Base-by-base conservation (phyloP, 1,284 basidiomycete genomes). In the Cutaneotrichosporon dermatis region DNA sequence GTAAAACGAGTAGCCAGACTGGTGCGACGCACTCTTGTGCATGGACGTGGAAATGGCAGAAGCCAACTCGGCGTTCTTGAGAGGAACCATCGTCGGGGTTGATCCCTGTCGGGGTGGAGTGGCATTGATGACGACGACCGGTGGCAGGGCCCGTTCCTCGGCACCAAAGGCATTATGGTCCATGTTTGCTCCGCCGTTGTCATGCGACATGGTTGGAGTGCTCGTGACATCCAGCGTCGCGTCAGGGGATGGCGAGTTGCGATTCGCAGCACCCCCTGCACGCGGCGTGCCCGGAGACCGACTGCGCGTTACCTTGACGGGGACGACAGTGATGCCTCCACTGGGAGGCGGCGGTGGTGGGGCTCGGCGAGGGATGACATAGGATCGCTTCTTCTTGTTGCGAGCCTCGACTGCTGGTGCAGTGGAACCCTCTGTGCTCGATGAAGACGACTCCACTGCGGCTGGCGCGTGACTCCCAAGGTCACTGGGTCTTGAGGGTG, bases 1-100 rank as follows among this genome's bases (percentile, higher is more conserved):
- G 59, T 74, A 76, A 41, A 74, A 67, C 13, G 67, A 70, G 57
- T 71, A 74, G 9, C 69, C 68, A 16, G 63, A 62, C 41, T 40
- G 40, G 34, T 36, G 35, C 40, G 48, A 51, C 33, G 50, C 40
- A 9, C 15, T 44, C 41, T 54, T 52, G 39, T 39, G 49, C 37
- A 44, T 36, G 6, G 34, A 52, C 4, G 4, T 12, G 7, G 50
- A 35, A 13, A 52, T 54, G 16, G 58, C 25, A 25, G 25, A 25
- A 25, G 25, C 25, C 25, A 25, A 25, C 25, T 25, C 25, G 25
- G 25, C 63, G 50, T 60, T 55, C 55, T 68, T 71, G 59, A 69
- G 51, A 0, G 71, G 66, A 2, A 69, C 56, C 65, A 69, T 67
- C 6, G 54, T 50, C 5, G 69, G 64, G 11, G 51, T 39, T 49